phyloP scores from a whole-genome alignment of 768 basidiomycete species.

The Pleurotus ostreatus region DNA sequence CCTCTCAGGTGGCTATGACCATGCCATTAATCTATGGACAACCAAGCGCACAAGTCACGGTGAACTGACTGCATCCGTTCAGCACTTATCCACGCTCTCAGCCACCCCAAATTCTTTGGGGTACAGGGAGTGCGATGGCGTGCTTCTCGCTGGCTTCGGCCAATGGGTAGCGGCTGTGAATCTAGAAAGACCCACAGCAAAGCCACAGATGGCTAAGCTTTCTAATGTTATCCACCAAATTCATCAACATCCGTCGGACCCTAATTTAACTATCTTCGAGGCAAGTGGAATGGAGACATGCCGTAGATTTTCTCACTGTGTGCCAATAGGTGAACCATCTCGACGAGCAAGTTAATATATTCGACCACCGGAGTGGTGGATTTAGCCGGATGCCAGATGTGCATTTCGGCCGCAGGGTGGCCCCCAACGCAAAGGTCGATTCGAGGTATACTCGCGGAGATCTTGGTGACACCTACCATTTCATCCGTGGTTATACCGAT shows the following conservation, averaged over 20 bases:
- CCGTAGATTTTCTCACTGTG: constrained; percentile 11
- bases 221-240: constrained; percentile 40
- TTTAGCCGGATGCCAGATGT: constrained; percentile 37
- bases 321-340: constrained; percentile 40
- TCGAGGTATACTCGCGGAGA: constrained; percentile 33
- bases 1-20: constrained; percentile 47
- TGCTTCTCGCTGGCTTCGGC: constrained; percentile 32
- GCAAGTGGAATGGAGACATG: constrained; percentile 26
- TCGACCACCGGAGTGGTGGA: constrained; percentile 36
- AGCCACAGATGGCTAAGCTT: constrained; percentile 24
- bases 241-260: constrained; percentile 39
- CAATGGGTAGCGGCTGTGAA: constrained; percentile 30
- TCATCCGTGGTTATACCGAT: constrained; percentile 43
- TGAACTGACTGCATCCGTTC: too few relatives aligned
- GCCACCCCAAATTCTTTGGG: constrained; percentile 35
- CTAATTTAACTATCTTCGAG: constrained; percentile 43
- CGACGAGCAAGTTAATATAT: constrained; percentile 46
- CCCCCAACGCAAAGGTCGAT: constrained; percentile 17
- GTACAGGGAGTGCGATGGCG: constrained; percentile 23
- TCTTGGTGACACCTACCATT: constrained; percentile 30
- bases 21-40: constrained; percentile 36
- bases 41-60: constrained; percentile 18
- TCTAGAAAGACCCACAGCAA: constrained; percentile 28
- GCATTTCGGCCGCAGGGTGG: constrained; percentile 37
- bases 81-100: constrained; percentile 13